Evolutionary conservation across 441 rosid species (phyloP), one percentile per base, ranked within the genome.

Genomic region (Euphorbia corollata): DNA sequence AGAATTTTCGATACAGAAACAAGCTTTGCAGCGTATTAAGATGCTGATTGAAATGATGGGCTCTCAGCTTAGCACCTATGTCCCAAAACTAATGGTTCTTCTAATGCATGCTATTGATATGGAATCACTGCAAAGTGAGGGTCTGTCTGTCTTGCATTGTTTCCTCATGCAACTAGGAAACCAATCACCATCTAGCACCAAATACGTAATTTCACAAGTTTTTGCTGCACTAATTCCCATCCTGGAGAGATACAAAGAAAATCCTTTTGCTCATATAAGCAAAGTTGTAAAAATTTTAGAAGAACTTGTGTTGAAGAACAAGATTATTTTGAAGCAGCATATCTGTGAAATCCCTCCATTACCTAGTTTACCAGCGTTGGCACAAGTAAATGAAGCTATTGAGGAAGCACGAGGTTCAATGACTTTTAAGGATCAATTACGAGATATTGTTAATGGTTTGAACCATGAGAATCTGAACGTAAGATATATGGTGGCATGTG

Each of bases 41-140:
- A 85, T 96, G 86, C 82, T 96, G 76, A 92, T 96, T 75, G 83
- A 86, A 74, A 84, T 92, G 96, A 96, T 96, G 96, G 98, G 98
- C 68, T 86, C 85, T 64, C 90, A 87, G 69, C 86, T 92, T 68
- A 86, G 78, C 74, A 92, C 98, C 65, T 89, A 92, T 77, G 92
- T 92, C 74, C 99, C 98, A 45, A 96, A 96, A 80, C 76, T 96
- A 71, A 85, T 92, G 93, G 98, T 96, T 78, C 96, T 95, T 80
- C 96, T 96, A 69, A 88, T 90, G 97, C 96, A 92, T 87, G 93
- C 96, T 51, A 83, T 92, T 74, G 83, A 72, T 62, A 96, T 86
- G 79, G 99, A 90, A 75, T 80, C 88, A 72, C 90, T 96, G 69
- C 98, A 90, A 73, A 77, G 86, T 63, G 92, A 92, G 76, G 99